Evolutionary conservation across 768 basidiomycete genomes (phyloP).

Genomic region (Rhodotorula sphaerocarpa): DNA sequence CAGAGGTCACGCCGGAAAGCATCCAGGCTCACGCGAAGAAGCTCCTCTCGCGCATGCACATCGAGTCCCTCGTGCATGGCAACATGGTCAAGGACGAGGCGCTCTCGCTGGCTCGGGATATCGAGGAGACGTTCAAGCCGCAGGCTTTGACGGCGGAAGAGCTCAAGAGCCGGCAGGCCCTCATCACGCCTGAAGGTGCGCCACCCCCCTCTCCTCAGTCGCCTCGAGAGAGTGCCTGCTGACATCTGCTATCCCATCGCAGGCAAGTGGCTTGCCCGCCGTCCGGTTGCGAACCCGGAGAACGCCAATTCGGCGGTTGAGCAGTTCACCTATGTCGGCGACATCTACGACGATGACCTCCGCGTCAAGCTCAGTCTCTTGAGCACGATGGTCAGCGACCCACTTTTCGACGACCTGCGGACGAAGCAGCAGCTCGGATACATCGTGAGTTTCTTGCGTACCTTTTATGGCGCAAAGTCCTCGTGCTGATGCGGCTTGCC

Average conservation of each 20-base stretch:
- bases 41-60: constrained; percentile 58
- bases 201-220: not conserved
- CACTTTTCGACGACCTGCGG: constrained; percentile 78
- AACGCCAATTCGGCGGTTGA: constrained; percentile 79
- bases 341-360: constrained; percentile 54
- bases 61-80: constrained; percentile 69
- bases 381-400: constrained; percentile 77
- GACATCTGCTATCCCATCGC: constrained; percentile 7
- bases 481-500: constrained; percentile 33
- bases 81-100: constrained; percentile 82
- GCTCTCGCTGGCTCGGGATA: constrained; percentile 59
- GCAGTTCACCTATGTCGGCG: constrained; percentile 76
- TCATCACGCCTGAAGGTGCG: constrained; percentile 66
- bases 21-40: constrained; percentile 55
- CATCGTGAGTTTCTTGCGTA: constrained; percentile 52
- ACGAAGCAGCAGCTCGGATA: constrained; percentile 96
- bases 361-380: constrained; percentile 66
- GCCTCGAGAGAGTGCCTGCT: no score
- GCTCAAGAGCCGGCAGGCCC: constrained; percentile 49
- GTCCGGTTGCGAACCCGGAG: constrained; percentile 66
- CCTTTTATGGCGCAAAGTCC: not conserved
- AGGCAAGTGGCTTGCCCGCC: constrained; percentile 65
- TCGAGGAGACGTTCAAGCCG: constrained; percentile 58
- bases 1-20: constrained; percentile 56
- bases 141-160: constrained; percentile 54